These are phyloP conservation scores for Amaranthus hypochondriacus DNA, from an alignment of 148 eudicot genomes.

Conservation along the genomic window DNA sequence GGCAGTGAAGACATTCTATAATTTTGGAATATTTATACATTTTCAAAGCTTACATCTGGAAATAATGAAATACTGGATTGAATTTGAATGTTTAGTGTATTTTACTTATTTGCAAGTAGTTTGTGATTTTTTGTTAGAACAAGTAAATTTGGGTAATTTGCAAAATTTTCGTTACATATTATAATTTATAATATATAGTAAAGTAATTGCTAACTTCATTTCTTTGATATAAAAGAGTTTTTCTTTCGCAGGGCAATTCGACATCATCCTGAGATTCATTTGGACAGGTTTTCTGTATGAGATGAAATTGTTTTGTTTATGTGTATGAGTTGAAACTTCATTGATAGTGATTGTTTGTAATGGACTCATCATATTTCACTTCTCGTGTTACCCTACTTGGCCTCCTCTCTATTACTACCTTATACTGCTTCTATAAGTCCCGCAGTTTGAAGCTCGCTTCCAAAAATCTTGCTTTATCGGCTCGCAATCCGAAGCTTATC, in stretches of 20 bases:
- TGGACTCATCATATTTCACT: conserved; percentile 33
- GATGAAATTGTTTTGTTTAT: background rate
- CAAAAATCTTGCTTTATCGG: conserved; percentile 15
- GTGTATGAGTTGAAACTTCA: background rate
- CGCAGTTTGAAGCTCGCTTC: conserved; percentile 44
- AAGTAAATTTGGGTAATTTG: too few relatives aligned
- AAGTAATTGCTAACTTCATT: background rate
- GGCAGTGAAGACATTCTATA: too few relatives aligned
- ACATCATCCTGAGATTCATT: background rate
- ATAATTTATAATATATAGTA: too few relatives aligned
- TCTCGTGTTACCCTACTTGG: conserved; percentile 66
- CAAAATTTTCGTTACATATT: too few relatives aligned
- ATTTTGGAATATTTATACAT: background rate
- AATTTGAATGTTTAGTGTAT: too few relatives aligned
- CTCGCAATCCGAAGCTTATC: conserved; percentile 51
- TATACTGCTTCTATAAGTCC: conserved; percentile 77
- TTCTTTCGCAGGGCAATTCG: background rate
- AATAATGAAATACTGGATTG: too few relatives aligned
- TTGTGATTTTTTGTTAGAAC: too few relatives aligned
- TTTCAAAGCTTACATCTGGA: background rate
- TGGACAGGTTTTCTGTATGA: background rate
- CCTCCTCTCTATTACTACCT: conserved; percentile 72
- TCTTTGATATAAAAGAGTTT: background rate
- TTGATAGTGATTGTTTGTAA: background rate
- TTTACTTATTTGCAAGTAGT: too few relatives aligned